Conservation (phyloP, 129 eudicot genomes). For the Helichrysum umbraculigerum region DNA sequence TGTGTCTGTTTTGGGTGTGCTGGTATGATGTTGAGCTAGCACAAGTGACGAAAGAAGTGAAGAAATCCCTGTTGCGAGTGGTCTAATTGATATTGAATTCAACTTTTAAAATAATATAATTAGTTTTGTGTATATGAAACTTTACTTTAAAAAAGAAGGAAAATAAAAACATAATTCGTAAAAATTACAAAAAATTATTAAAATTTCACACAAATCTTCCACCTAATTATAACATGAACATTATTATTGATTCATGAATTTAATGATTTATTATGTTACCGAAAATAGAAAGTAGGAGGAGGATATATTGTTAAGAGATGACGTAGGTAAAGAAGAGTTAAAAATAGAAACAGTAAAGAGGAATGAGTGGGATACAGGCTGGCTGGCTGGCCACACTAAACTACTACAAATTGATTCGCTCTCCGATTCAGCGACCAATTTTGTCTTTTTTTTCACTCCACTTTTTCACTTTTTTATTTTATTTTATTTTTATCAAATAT, state of each 20-base stretch:
- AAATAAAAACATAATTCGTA: too few relatives aligned
- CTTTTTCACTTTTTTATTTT: neutral
- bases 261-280: neutral
- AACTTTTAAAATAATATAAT: too few relatives aligned
- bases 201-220: too few relatives aligned
- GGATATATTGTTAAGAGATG: constrained; percentile 31
- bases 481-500: neutral
- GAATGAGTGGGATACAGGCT: constrained; percentile 39
- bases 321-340: constrained; percentile 21
- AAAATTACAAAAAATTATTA: too few relatives aligned
- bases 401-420: constrained; percentile 21
- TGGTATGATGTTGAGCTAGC: too few relatives aligned
- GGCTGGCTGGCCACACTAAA: constrained; percentile 23
- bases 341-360: constrained; percentile 29
- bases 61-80: too few relatives aligned
- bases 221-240: too few relatives aligned
- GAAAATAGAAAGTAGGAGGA: constrained; percentile 9
- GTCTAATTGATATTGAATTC: too few relatives aligned
- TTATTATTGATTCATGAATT: neutral
- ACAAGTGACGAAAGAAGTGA: too few relatives aligned
- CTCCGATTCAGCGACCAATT: constrained; percentile 40
- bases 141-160: too few relatives aligned
- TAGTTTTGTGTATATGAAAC: too few relatives aligned
- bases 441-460: constrained; percentile 38
- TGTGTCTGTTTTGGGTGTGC: too few relatives aligned